Percentiles rank a stretch among this genome's conserved stretches.
phyloP scores from a whole-genome alignment of 805 yeast species.

The Kluyveromyces dobzhanskii region DNA sequence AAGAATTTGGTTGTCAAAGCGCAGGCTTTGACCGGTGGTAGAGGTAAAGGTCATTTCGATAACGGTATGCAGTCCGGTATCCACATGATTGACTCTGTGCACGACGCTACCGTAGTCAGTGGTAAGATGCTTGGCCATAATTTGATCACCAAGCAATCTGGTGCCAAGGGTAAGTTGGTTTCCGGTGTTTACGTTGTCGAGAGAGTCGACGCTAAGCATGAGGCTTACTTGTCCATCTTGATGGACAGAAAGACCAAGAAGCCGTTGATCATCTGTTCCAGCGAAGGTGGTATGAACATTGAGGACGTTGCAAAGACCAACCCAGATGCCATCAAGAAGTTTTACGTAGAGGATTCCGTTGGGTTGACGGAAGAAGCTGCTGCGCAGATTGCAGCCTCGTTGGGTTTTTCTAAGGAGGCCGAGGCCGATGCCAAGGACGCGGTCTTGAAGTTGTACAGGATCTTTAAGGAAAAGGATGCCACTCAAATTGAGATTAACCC shows the following conservation, averaged over 20 bases:
- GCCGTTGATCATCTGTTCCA: slow-evolving; percentile 90
- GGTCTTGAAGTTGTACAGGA: slow-evolving; percentile 78
- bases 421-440: slow-evolving; percentile 81
- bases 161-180: slow-evolving; percentile 94
- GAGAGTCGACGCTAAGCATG: slow-evolving; percentile 88
- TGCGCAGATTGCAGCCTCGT: slow-evolving; percentile 60
- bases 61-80: slow-evolving; percentile 96
- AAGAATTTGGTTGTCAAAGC: slow-evolving; percentile 90
- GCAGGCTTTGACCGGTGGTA: slow-evolving; percentile 98
- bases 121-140: slow-evolving; percentile 86
- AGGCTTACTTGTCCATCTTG: slow-evolving; percentile 89
- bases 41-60: slow-evolving; percentile 98
- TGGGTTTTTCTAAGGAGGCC: slow-evolving; percentile 76
- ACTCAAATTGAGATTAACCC: slow-evolving; percentile 99
- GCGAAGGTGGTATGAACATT: slow-evolving; percentile 99
- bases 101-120: slow-evolving; percentile 81
- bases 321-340: slow-evolving; percentile 89
- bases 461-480: slow-evolving; percentile 86
- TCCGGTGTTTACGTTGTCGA: slow-evolving; percentile 94
- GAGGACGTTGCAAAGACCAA: slow-evolving; percentile 93
- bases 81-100: slow-evolving; percentile 74
- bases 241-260: slow-evolving; percentile 88
- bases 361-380: slow-evolving; percentile 82
- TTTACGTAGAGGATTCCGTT: slow-evolving; percentile 62
- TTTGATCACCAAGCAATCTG: slow-evolving; percentile 96